Base-by-base conservation (phyloP, 768 basidiomycete genomes). In the Pleurotus platypus region DNA sequence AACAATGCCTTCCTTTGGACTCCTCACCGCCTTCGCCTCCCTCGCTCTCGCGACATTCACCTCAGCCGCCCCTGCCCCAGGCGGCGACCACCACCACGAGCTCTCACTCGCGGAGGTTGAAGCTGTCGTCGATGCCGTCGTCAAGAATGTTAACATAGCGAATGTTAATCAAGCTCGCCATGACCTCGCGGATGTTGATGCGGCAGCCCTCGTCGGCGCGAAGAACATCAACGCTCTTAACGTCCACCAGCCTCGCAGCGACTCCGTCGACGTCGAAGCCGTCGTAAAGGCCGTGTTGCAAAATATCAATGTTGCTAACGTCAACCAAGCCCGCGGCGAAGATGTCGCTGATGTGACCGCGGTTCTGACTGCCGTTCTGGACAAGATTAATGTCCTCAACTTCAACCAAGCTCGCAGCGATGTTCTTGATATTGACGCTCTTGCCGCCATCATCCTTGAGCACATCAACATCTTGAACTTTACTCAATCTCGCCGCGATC, bases 1-100 rank as follows among this genome's bases (percentile, higher is more conserved):
- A 13, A 63, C 47, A 62, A 70, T 70, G 69, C 61, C 60, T 60
- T 62, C 57, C 53, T 64, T 67, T 62, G 59, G 55, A 45, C 46
- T 61, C 18, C 51, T 68, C 55, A 45, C 69, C 48, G 38, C 63
- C 59, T 20, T 69, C 57, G 50, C 63, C 53, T 60, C 65, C 48
- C 5, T 66, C 15, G 64, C 64, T 37, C 63, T 57, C 54, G 64
- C 67, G 15, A 55, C 57, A 5, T 46, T 63, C 60, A 46, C 58
- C 12, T 58, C 60, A 9, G 55, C 63, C 35, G 62, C 60, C 11
- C 62, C 64, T 39, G 37, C 49, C 5, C 27, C 53, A 24, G 51
- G 51, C 12, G 51, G 51, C 42, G 51, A 39, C n/a, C 18, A 11
- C 15, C 15, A 45, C 24, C 35, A 48, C 8, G 48, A 20, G 7